A percentile compares a stretch with the other conserved stretches of the same genome.
Conservation (phyloP, 2,329 filamentous ascomycete genomes). For the Aspergillus amoenus region DNA sequence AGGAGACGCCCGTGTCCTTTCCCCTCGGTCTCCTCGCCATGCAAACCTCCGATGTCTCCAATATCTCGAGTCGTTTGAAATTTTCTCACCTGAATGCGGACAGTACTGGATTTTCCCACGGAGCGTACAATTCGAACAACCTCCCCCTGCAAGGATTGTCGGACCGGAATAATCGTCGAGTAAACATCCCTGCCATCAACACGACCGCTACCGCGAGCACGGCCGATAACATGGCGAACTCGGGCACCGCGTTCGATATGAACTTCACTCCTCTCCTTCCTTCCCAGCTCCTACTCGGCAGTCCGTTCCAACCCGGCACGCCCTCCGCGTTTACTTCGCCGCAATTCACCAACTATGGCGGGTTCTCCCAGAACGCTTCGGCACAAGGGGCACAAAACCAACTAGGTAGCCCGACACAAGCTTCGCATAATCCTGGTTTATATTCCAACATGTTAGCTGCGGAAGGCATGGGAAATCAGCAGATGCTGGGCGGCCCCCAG, state of each 20-base stretch:
- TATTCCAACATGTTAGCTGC: conserved; percentile 87
- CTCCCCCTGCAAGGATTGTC: conserved; percentile 71
- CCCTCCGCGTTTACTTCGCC: conserved; percentile 86
- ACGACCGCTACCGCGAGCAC: conserved; percentile 66
- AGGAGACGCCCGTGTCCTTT: conserved; percentile 77
- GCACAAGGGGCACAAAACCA: conserved; percentile 59
- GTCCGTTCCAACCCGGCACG: conserved; percentile 93
- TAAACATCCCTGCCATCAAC: conserved; percentile 89
- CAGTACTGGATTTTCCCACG: conserved; percentile 89
- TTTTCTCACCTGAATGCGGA: conserved; percentile 68
- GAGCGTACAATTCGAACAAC: conserved; percentile 83
- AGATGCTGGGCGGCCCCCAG: conserved; percentile 78
- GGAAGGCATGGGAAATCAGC: conserved; percentile 75
- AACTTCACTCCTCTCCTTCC: conserved; percentile 96
- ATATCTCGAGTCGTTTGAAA: conserved; percentile 69
- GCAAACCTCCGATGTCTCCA: conserved; percentile 75
- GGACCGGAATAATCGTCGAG: conserved; percentile 78
- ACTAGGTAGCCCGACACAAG: conserved; percentile 72
- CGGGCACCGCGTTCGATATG: conserved; percentile 92
- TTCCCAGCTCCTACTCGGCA: conserved; percentile 89
- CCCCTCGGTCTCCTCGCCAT: conserved; percentile 62
- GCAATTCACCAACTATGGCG: conserved; percentile 82
- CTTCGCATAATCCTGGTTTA: conserved; percentile 67
- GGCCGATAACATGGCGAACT: conserved; percentile 73
- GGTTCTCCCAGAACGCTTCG: conserved; percentile 64